Conservation (phyloP, 495 filamentous ascomycete species). For the Penicillium robsamsonii region DNA sequence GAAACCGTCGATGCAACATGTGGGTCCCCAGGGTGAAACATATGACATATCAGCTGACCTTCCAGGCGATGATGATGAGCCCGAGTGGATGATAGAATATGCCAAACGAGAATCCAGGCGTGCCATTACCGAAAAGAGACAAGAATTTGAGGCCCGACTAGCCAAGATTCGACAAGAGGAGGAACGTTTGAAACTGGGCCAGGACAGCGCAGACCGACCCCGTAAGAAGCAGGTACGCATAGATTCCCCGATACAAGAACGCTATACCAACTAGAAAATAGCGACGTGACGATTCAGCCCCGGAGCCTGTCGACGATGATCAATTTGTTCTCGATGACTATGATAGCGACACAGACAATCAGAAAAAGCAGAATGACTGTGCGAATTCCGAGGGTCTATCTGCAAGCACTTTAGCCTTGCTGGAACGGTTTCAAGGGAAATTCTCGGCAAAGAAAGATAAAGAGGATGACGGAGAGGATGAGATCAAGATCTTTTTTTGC, state of each 20-base stretch:
- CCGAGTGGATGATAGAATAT: slow-evolving; percentile 86
- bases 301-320: slow-evolving; percentile 55
- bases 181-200: slow-evolving; percentile 52
- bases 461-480: slow-evolving; percentile 48
- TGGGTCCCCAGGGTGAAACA: slow-evolving; percentile 17
- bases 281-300: slow-evolving; percentile 34
- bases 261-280: slow-evolving; percentile 13
- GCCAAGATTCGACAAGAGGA: slow-evolving; percentile 68
- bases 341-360: slow-evolving; percentile 61
- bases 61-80: slow-evolving; percentile 65
- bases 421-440: slow-evolving; percentile 40
- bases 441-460: slow-evolving; percentile 44
- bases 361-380: slow-evolving; percentile 18
- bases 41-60: slow-evolving; percentile 13
- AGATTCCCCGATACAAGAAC: not conserved
- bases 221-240: slow-evolving; percentile 50
- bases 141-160: slow-evolving; percentile 69
- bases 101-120: slow-evolving; percentile 63
- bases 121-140: slow-evolving; percentile 61
- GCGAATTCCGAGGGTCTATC: slow-evolving; percentile 39
- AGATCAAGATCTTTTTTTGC: slow-evolving; percentile 86
- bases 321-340: slow-evolving; percentile 79
- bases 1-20: slow-evolving; percentile 41
- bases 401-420: slow-evolving; percentile 41
- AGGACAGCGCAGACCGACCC: slow-evolving; percentile 45